A percentile compares a stretch with the other conserved stretches of the same genome.
phyloP scores from a whole-genome alignment of 371 early-diverging fungal genomes.

The Coemansia sp. region DNA sequence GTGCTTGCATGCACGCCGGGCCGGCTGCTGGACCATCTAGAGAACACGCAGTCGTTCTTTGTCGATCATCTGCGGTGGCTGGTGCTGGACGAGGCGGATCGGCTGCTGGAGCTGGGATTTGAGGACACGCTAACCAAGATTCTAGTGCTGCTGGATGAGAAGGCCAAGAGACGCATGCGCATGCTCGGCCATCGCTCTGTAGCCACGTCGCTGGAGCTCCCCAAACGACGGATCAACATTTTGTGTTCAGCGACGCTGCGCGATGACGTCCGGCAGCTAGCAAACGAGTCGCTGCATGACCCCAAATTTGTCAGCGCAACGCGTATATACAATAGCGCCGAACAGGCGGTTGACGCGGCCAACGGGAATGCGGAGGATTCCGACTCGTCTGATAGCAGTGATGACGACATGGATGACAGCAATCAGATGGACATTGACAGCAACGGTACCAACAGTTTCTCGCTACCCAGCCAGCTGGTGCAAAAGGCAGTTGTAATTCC shows the following conservation, averaged over 20 bases:
- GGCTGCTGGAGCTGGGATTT: slow-evolving; percentile 95
- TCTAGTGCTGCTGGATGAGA: slow-evolving; percentile 65
- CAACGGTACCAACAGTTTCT: slow-evolving; percentile 15
- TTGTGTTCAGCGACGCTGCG: slow-evolving; percentile 92
- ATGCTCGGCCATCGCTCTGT: slow-evolving; percentile 21
- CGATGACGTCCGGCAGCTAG: slow-evolving; percentile 79
- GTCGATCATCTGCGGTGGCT: slow-evolving; percentile 80
- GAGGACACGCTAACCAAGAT: slow-evolving; percentile 90
- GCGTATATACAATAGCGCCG: slow-evolving; percentile 22
- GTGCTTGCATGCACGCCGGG: slow-evolving; percentile 98
- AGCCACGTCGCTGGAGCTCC: slow-evolving; percentile 57
- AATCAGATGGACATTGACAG: slow-evolving; percentile 25
- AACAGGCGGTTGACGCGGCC: slow-evolving; percentile 35
- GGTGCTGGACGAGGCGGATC: slow-evolving; percentile 99
- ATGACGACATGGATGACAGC: background rate
- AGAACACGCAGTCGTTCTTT: slow-evolving; percentile 79
- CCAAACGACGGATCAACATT: slow-evolving; percentile 75
- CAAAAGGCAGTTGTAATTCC: slow-evolving; percentile 82
- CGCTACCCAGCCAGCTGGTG: slow-evolving; percentile 69
- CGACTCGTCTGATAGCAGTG: slow-evolving; percentile 6
- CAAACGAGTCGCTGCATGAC: slow-evolving; percentile 71
- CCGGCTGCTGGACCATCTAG: slow-evolving; percentile 93
- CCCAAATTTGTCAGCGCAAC: slow-evolving; percentile 55
- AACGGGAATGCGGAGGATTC: background rate
- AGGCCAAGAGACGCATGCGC: slow-evolving; percentile 44